Evolutionary conservation across 768 basidiomycete species (phyloP), one percentile per base, ranked within the genome.

Genomic region (Pholiota microspora): DNA sequence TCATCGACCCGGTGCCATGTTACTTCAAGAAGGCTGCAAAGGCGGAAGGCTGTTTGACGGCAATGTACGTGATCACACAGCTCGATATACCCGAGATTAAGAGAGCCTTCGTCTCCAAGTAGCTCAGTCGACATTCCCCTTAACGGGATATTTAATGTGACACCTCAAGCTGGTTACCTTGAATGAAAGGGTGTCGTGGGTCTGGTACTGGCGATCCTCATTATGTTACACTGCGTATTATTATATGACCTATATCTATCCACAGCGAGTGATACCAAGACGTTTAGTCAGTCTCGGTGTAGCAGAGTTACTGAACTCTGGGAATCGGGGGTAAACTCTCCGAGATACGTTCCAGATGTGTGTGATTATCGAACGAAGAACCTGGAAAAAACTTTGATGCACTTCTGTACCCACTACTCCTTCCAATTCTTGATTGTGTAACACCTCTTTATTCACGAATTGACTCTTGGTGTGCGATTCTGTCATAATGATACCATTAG

Each of bases 121-220:
- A 42, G 32, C 56, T 51, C 31, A 4, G 31, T 13, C 44, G 18
- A 25, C 42, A 12, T 44, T 42, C 21, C 34, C n/a, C 48, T 12
- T 10, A 25, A 35, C 6, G 13, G 34, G 27, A 42, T 45, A 46
- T 49, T 21, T 31, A 51, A 32, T 49, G 27, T 40, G 38, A 47
- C 35, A 38, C 13, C 21, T 46, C 42, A 38, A 23, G 40, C 31
- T 29, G 40, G 49, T 47, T 45, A 47, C 53, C 45, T 45, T 45
- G 48, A 45, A 59, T 64, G 55, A 64, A 64, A 55, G 59, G 61
- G 63, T 64, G 63, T 62, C 63, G 27, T 54, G 61, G 59, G 63
- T 57, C 59, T 55, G 56, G 47, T 25, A 52, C 55, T 59, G 63
- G 46, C 57, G 63, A 64, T 64, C 59, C 48, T 51, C 31, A 38